Percentiles rank a stretch among this genome's conserved stretches.
phyloP scores from a whole-genome alignment of 805 yeast genomes.

The Candida ovalis region DNA sequence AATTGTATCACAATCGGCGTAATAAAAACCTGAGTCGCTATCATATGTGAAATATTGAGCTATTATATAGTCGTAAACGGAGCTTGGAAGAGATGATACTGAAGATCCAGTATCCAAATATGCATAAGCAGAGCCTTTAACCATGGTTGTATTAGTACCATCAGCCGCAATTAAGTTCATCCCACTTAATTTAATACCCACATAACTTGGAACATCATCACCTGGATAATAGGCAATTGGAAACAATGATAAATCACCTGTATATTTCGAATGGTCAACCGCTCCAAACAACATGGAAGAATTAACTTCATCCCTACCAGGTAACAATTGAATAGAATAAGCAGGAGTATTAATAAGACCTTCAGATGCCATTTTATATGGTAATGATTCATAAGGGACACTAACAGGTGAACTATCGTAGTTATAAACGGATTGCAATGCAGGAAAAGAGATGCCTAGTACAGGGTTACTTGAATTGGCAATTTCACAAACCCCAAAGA shows the following conservation, averaged over 20 bases:
- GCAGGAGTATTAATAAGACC: slow-evolving; percentile 47
- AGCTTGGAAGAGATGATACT: not conserved
- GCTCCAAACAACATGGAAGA: slow-evolving; percentile 58
- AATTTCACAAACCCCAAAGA: slow-evolving; percentile 64
- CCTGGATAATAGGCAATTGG: slow-evolving; percentile 6
- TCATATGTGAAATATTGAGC: not conserved
- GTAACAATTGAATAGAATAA: slow-evolving; percentile 45
- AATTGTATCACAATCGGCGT: not conserved
- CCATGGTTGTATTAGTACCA: not conserved
- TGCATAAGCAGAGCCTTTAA: not conserved
- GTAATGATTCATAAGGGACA: slow-evolving; percentile 39
- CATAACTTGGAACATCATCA: not conserved
- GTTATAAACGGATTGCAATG: slow-evolving; percentile 40
- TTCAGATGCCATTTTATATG: slow-evolving; percentile 45
- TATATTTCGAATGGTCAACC: slow-evolving; percentile 53
- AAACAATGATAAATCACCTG: slow-evolving; percentile 31
- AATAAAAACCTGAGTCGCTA: not conserved
- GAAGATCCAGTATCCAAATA: not conserved
- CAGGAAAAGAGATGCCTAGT: slow-evolving; percentile 60
- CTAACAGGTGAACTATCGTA: slow-evolving; percentile 26
- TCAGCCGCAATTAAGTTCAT: not conserved
- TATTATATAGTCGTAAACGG: not conserved
- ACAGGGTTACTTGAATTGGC: slow-evolving; percentile 61
- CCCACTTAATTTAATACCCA: not conserved
- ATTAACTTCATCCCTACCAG: not conserved